Percentiles rank a stretch among this genome's conserved stretches.
phyloP scores from a whole-genome alignment of 2,329 filamentous ascomycete species.

The Epicoccum sorghinum region DNA sequence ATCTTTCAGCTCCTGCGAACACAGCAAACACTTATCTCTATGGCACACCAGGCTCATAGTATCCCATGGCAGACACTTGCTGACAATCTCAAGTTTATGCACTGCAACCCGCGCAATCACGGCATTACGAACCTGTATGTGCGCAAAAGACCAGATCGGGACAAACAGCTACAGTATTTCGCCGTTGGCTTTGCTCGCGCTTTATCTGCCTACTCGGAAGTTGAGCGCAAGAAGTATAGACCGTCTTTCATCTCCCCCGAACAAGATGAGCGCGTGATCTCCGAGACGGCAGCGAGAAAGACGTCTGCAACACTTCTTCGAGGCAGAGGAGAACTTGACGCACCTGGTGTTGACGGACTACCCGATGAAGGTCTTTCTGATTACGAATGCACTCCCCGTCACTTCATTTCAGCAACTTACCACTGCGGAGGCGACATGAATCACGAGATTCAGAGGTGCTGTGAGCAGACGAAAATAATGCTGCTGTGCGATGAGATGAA shows the following conservation, averaged over 20 bases:
- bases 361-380: neutral
- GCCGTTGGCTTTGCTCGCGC: neutral
- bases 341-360: too few species aligned
- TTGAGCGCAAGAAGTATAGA: neutral
- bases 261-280: neutral
- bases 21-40: neutral
- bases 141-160: neutral
- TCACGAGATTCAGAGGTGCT: neutral
- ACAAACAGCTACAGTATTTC: neutral
- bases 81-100: neutral
- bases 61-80: conserved; percentile 3
- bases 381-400: neutral
- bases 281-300: neutral
- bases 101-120: conserved; percentile 1
- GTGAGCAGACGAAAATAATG: neutral
- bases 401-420: neutral
- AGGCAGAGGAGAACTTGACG: neutral
- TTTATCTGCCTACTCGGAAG: neutral
- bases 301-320: neutral
- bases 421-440: neutral
- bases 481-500: conserved; percentile 1
- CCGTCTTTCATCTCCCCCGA: neutral
- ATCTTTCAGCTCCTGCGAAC: too few species aligned
- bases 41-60: conserved; percentile 6
- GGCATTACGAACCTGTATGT: conserved; percentile 3